Evolutionary conservation across 805 yeast species (phyloP).

Genomic region (Metschnikowia proteae): DNA sequence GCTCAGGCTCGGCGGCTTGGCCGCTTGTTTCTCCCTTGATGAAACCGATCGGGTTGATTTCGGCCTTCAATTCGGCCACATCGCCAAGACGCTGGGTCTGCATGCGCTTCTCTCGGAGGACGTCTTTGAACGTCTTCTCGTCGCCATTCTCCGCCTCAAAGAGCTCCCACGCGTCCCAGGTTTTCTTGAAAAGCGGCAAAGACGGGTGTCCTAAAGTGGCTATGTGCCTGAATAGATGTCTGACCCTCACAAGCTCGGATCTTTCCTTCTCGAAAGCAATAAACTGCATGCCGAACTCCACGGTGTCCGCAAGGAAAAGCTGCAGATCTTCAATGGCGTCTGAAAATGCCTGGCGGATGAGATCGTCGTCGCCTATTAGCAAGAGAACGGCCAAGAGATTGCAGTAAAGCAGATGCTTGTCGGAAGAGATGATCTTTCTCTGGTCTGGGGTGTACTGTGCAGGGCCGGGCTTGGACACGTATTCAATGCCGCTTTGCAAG

Average conservation of each 20-base stretch:
- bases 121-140: conserved; percentile 67
- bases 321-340: conserved; percentile 39
- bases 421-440: conserved; percentile 16
- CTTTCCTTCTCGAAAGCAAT: conserved; percentile 52
- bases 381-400: not conserved
- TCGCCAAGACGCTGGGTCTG: conserved; percentile 22
- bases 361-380: not conserved
- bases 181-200: conserved; percentile 10
- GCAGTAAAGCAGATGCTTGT: conserved; percentile 23
- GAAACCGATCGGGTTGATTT: conserved; percentile 45
- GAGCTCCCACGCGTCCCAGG: conserved; percentile 68
- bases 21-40: conserved; percentile 31
- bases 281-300: conserved; percentile 49
- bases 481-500: conserved; percentile 17
- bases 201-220: conserved; percentile 24
- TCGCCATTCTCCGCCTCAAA: conserved; percentile 73
- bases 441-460: conserved; percentile 1
- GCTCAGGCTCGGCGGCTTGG: too few relatives aligned
- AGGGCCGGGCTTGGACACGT: conserved; percentile 7
- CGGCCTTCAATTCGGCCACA: conserved; percentile 9
- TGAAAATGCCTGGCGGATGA: conserved; percentile 23
- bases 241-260: conserved; percentile 55
- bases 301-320: conserved; percentile 41
- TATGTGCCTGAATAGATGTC: conserved; percentile 52
- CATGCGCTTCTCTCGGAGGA: conserved; percentile 59